A percentile compares a stretch with the other conserved stretches of the same genome.
These are phyloP conservation scores for Lonicera japonica DNA, from an alignment of 129 eudicot species.

Conservation along the genomic window DNA sequence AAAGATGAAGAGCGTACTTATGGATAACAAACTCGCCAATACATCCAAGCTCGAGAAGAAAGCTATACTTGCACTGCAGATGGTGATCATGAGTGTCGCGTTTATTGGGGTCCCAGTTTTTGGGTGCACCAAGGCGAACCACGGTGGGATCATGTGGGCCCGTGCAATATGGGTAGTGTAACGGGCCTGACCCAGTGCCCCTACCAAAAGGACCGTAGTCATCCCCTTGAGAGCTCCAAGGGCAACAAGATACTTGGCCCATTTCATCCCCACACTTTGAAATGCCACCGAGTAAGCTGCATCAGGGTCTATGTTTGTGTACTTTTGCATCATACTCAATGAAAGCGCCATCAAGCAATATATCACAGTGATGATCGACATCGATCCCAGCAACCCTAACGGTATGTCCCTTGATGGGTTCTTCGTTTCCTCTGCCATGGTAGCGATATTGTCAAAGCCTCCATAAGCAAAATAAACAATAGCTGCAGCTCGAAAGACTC, in stretches of 20 bases:
- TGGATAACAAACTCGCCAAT: slow-evolving; percentile 41
- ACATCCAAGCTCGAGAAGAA: slow-evolving; percentile 57
- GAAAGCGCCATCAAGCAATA: slow-evolving; percentile 69
- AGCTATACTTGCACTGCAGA: slow-evolving; percentile 35
- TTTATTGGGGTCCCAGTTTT: slow-evolving; percentile 56
- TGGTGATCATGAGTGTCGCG: slow-evolving; percentile 43
- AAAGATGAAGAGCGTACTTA: slow-evolving; percentile 55
- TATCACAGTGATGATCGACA: slow-evolving; percentile 53
- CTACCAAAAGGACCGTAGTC: slow-evolving; percentile 52
- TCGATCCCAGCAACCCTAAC: slow-evolving; percentile 62
- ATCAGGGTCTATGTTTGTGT: slow-evolving; percentile 38
- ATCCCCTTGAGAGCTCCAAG: slow-evolving; percentile 61
- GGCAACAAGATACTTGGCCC: slow-evolving; percentile 63
- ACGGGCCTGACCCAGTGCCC: slow-evolving; percentile 54
- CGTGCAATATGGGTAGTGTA: slow-evolving; percentile 59
- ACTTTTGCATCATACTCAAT: slow-evolving; percentile 52
- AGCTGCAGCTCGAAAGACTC: slow-evolving; percentile 66
- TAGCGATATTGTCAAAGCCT: slow-evolving; percentile 62
- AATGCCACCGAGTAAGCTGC: slow-evolving; percentile 60
- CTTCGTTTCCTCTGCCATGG: slow-evolving; percentile 69
- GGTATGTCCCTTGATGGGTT: slow-evolving; percentile 70
- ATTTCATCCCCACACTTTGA: slow-evolving; percentile 49
- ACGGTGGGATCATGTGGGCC: slow-evolving; percentile 69
- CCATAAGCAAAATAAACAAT: slow-evolving; percentile 67
- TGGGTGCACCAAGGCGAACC: slow-evolving; percentile 57